Evolutionary conservation across 768 basidiomycete genomes (phyloP), one percentile per base, ranked within the genome.

Genomic region (Phaeolepiota aurea): DNA sequence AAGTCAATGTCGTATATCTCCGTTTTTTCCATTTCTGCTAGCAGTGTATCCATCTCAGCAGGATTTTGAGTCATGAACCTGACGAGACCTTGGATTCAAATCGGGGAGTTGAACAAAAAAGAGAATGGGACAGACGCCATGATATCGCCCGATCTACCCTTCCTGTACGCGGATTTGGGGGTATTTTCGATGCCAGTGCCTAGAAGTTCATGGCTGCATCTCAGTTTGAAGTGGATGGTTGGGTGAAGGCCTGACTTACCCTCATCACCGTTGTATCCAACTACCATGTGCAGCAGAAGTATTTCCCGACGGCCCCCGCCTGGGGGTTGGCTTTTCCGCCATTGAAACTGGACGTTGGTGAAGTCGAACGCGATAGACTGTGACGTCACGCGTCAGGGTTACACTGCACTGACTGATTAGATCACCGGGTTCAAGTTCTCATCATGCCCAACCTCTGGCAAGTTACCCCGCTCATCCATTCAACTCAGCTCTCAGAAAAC

Each of bases 381-480:
- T n/a, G n/a, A n/a, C n/a, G n/a, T n/a, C n/a, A n/a, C n/a, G n/a
- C n/a, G n/a, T n/a, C n/a, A n/a, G n/a, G n/a, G n/a, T n/a, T n/a
- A n/a, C n/a, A n/a, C n/a, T n/a, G n/a, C n/a, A n/a, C n/a, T n/a
- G n/a, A n/a, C n/a, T n/a, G n/a, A n/a, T n/a, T n/a, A n/a, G n/a
- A n/a, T n/a, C n/a, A n/a, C n/a, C n/a, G n/a, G n/a, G n/a, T n/a
- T n/a, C n/a, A n/a, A n/a, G n/a, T 7, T 28, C n/a, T 28, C 7
- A 28, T 28, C 7, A 7, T n/a, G 9, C 18, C 33, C 16, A 40
- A 46, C 33, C 58, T 77, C 5, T 86, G 79, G 78, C 53, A 61
- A 32, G 67, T 79, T 59, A 87, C 82, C 1, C 82, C 83, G 13
- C 66, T 86, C 10, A 59, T 86, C 11, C 70, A 70, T 51, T 84